phyloP scores from a whole-genome alignment of 257 asterid species.

The Leonotis leonurus region DNA sequence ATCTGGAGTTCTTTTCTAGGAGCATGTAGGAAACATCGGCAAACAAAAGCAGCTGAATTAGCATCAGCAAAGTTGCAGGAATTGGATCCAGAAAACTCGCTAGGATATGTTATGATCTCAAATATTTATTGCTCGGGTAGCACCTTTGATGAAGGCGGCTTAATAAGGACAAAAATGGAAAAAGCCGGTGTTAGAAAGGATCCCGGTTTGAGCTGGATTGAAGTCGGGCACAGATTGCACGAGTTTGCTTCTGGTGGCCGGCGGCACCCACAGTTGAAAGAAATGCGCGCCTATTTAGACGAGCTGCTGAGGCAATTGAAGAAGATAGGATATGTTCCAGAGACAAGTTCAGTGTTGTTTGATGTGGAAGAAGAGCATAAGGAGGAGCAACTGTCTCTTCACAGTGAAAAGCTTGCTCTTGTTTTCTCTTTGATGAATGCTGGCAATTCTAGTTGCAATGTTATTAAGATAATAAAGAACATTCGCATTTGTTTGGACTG shows the following conservation, averaged over 20 bases:
- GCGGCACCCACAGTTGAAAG: conserved; percentile 43
- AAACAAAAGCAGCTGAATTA: conserved; percentile 39
- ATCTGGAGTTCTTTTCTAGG: conserved; percentile 87
- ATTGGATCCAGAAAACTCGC: conserved; percentile 61
- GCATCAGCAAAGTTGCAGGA: conserved; percentile 55
- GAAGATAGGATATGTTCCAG: conserved; percentile 30
- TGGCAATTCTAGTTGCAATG: conserved; percentile 12
- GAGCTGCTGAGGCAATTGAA: conserved; percentile 29
- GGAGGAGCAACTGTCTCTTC: conserved; percentile 78
- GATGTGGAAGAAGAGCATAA: conserved; percentile 87
- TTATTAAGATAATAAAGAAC: conserved; percentile 57
- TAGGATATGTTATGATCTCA: conserved; percentile 62
- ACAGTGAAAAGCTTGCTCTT: conserved; percentile 86
- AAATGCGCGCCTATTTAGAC: conserved; percentile 38
- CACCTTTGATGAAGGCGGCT: conserved; percentile 41
- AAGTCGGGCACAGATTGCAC: conserved; percentile 45
- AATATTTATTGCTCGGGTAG: conserved; percentile 50
- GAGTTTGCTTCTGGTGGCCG: conserved; percentile 75
- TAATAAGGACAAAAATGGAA: conserved; percentile 45
- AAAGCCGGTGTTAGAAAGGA: conserved; percentile 52
- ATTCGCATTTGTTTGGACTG: conserved; percentile 67
- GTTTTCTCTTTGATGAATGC: conserved; percentile 54
- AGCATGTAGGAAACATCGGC: conserved; percentile 79
- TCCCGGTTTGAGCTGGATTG: conserved; percentile 86
- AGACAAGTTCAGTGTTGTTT: conserved; percentile 43